Percentiles rank a stretch among this genome's conserved stretches.
Conservation (phyloP, 148 eudicot species). For the Euryodendron excelsum region DNA sequence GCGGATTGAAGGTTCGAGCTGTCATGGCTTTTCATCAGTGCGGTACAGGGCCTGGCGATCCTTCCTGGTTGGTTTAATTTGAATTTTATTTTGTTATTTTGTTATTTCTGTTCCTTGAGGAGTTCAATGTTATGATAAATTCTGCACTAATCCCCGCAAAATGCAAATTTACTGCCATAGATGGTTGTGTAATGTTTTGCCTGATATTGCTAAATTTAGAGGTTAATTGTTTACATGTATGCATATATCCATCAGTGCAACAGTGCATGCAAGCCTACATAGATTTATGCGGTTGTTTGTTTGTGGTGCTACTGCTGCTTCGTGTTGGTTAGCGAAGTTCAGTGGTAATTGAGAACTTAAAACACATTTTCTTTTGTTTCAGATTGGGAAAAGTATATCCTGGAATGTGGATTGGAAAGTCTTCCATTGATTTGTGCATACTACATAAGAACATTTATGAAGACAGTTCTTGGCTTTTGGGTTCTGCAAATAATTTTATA, state of each 20-base stretch:
- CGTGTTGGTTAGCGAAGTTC: not conserved
- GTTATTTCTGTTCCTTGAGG: not conserved
- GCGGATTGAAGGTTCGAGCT: conserved; percentile 60
- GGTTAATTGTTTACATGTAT: too few relatives aligned
- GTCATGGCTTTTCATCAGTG: conserved; percentile 73
- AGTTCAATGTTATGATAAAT: too few relatives aligned
- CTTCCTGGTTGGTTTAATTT: conserved; percentile 34
- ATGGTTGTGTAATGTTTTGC: too few relatives aligned
- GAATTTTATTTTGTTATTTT: not conserved
- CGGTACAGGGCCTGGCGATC: conserved; percentile 45
- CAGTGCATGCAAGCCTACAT: too few relatives aligned
- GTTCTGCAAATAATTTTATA: not conserved
- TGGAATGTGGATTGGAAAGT: not conserved
- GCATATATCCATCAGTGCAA: too few relatives aligned
- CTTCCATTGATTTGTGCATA: not conserved
- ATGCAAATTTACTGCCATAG: not conserved
- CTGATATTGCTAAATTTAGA: too few relatives aligned
- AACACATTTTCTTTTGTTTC: not conserved
- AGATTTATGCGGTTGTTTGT: too few relatives aligned
- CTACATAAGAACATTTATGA: not conserved
- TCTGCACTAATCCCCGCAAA: not conserved
- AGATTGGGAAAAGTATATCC: too few relatives aligned
- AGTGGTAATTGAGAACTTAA: not conserved
- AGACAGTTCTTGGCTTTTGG: not conserved
- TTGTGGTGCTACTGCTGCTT: not conserved